Evolutionary conservation across 192 early-diverging fungal genomes (phyloP).

Genomic region (Tieghemiomyces parasiticus): DNA sequence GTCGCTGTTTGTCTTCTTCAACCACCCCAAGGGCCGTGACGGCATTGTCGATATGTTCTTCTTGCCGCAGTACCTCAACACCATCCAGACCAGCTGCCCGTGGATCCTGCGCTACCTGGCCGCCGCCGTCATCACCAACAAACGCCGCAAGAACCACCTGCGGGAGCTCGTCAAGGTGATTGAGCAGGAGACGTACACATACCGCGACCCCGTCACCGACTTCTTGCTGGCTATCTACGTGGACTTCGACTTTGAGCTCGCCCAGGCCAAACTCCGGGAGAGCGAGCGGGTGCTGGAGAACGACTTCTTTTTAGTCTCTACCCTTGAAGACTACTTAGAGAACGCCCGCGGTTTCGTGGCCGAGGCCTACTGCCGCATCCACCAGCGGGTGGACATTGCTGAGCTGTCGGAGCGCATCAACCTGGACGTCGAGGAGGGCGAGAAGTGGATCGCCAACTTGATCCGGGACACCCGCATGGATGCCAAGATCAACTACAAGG

Average conservation of each 20-base stretch:
- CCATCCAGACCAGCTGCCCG: constrained; percentile 92
- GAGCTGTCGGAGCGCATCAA: constrained; percentile 70
- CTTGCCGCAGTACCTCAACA: constrained; percentile 84
- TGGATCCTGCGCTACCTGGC: constrained; percentile 92
- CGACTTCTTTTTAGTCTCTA: constrained; percentile 83
- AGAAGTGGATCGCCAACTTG: constrained; percentile 96
- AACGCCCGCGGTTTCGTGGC: constrained; percentile 87
- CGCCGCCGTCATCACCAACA: constrained; percentile 86
- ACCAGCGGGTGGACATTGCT: constrained; percentile 90
- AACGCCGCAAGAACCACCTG: constrained; percentile 64
- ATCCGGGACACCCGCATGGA: constrained; percentile 92
- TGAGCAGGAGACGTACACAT: constrained; percentile 55
- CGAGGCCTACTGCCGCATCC: constrained; percentile 94
- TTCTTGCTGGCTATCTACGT: constrained; percentile 87
- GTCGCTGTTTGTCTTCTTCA: constrained; percentile 97
- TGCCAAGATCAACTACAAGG: constrained; percentile 91
- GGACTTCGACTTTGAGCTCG: constrained; percentile 88
- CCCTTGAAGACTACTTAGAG: constrained; percentile 88
- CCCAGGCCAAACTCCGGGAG: constrained; percentile 72
- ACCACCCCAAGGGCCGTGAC: constrained; percentile 92
- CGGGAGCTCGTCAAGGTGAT: constrained; percentile 84
- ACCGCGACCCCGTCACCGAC: constrained; percentile 85
- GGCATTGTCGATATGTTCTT: constrained; percentile 88
- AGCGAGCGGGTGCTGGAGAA: constrained; percentile 74
- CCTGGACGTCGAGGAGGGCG: constrained; percentile 77